Evolutionary conservation across 2,329 filamentous ascomycete species (phyloP).

Genomic region (Venturia asperata): DNA sequence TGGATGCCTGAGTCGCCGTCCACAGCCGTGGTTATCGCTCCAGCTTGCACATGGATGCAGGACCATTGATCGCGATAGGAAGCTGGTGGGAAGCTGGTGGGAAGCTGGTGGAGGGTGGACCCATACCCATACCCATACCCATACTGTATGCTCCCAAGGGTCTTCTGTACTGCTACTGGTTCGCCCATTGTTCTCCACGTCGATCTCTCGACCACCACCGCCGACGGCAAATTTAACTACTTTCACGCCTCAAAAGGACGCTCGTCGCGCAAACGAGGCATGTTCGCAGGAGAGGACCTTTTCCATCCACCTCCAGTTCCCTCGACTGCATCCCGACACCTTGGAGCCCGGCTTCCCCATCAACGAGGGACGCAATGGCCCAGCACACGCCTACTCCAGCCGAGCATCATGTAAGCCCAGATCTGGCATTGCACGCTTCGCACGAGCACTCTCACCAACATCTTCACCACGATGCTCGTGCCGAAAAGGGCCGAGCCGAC

Average conservation of each 20-base stretch:
- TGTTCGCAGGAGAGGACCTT: background rate
- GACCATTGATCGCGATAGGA: conserved; percentile 5
- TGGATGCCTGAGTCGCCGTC: background rate
- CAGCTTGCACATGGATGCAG: background rate
- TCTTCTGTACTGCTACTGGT: conserved; percentile 5
- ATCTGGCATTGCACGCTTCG: conserved; percentile 33
- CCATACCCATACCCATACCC: no score
- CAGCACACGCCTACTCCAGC: background rate
- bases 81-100: background rate
- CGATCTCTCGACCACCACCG: background rate
- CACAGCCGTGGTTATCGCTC: background rate
- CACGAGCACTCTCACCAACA: conserved; percentile 35
- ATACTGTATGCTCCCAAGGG: no score
- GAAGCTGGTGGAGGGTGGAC: background rate
- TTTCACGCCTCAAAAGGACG: background rate
- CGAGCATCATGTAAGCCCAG: conserved; percentile 24
- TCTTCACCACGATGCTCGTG: conserved; percentile 32
- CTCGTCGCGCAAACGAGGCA: background rate
- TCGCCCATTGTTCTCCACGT: background rate
- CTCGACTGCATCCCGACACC: background rate
- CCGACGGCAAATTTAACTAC: background rate
- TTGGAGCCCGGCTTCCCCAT: background rate
- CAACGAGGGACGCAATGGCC: background rate
- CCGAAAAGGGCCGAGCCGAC: conserved; percentile 25
- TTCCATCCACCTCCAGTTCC: background rate